Conservation (phyloP, 2,329 filamentous ascomycete genomes). For the Myriosclerotinia scirpicola region DNA sequence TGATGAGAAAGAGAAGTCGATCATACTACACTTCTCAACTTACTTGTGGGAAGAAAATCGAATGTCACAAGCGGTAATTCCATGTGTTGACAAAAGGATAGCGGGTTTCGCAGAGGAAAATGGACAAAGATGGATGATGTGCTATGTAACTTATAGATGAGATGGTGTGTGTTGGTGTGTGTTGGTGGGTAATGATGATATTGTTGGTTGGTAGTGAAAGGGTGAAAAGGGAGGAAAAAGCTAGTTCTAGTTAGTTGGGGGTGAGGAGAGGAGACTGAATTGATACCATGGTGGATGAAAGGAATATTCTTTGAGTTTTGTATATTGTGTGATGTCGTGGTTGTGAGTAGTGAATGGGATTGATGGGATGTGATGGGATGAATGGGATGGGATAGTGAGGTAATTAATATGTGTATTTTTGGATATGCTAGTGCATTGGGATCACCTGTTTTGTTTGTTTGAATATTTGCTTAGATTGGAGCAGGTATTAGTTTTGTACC, state of each 20-base stretch:
- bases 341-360: not conserved
- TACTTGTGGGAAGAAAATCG: not conserved
- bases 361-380: too few species aligned
- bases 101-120: not conserved
- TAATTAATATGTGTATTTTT: too few species aligned
- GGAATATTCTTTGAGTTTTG: not conserved
- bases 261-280: not conserved
- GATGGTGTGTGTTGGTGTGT: not conserved
- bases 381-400: too few species aligned
- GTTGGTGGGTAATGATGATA: constrained; percentile 5
- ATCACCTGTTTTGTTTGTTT: too few species aligned
- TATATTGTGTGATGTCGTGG: not conserved
- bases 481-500: too few species aligned
- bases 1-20: not conserved
- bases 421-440: too few species aligned
- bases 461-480: too few species aligned
- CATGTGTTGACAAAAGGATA: not conserved
- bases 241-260: not conserved
- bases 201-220: not conserved
- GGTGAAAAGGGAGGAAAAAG: not conserved
- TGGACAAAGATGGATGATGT: not conserved
- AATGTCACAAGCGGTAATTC: not conserved
- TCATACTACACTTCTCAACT: not conserved
- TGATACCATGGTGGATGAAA: constrained; percentile 8
- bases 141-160: constrained; percentile 14